Conservation (phyloP, 352 stramenopile genomes). For the Phytophthora sojae region DNA sequence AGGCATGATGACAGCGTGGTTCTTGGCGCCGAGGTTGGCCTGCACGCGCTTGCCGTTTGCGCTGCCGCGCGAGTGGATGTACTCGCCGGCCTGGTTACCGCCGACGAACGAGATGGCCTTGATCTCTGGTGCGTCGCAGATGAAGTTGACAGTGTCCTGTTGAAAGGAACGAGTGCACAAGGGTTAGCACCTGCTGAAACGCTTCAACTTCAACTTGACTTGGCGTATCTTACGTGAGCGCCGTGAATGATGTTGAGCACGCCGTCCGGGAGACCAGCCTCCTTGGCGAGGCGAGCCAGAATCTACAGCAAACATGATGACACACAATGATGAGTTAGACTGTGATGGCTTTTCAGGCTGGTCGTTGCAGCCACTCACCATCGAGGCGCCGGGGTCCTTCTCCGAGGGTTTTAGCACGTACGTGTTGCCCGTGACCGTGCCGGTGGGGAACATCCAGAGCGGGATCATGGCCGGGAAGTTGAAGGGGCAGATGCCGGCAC, state of each 20-base stretch:
- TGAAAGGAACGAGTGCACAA: background rate
- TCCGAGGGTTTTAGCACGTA: conserved; percentile 97
- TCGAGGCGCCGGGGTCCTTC: conserved; percentile 90
- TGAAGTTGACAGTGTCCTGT: conserved; percentile 94
- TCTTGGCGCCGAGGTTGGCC: conserved; percentile 98
- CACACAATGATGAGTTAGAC: background rate
- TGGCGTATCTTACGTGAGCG: conserved; percentile 56
- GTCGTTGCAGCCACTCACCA: conserved; percentile 45
- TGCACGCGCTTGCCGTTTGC: conserved; percentile 95
- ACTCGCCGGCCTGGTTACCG: conserved; percentile 92
- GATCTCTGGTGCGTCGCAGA: conserved; percentile 95
- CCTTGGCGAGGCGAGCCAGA: conserved; percentile 91
- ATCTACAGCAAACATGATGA: conserved; percentile 48
- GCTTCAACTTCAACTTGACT: background rate
- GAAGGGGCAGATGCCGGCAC: conserved; percentile 94
- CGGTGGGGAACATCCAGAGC: conserved; percentile 92
- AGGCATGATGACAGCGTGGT: conserved; percentile 97
- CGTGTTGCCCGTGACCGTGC: conserved; percentile 94
- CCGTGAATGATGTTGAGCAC: conserved; percentile 96
- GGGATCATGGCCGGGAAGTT: conserved; percentile 99
- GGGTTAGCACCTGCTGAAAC: conserved; percentile 12
- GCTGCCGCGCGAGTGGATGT: conserved; percentile 92
- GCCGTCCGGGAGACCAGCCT: conserved; percentile 94
- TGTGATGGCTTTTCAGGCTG: background rate
- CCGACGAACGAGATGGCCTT: conserved; percentile 98